Base-by-base conservation (phyloP, 108 stramenopile genomes). In the Fragilaria crotonensis region DNA sequence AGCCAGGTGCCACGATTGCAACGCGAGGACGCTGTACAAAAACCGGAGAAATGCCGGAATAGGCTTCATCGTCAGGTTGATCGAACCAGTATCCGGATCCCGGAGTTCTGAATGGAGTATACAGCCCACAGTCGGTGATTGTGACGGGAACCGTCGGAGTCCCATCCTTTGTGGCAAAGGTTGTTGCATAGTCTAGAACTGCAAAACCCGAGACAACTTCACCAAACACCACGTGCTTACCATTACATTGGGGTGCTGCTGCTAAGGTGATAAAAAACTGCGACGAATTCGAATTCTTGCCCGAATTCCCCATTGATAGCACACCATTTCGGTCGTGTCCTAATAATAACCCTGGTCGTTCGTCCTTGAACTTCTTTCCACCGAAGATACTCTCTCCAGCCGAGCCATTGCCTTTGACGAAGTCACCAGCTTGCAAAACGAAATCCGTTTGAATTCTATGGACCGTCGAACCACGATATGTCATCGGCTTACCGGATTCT, bases 161-260 rank as follows among this genome's bases (percentile, higher is more conserved):
- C 25, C 81, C 79, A 32, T 68, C 50, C 4, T 30, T 20, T 0
- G 64, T 32, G 2, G 62, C 33, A 36, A 47, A 33, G 17, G 33
- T 33, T 59, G 97, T 94, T 18, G 96, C 59, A 25, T 68, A 70
- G 56, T 78, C 52, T 52, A 98, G 52, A 0, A 94, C 83, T 3
- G 79, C 83, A 27, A 79, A 71, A 5, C 97, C 96, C 20, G 72
- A 82, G 4, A 88, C 64, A 5, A 95, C 73, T 56, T 83, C 70
- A 1, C 97, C 97, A 71, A 98, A 98, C n/a, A 98, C 69, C 2
- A 94, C 90, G 63, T 95, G 94, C 69, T 95, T 95, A 21, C 93
- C 95, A 72, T 98, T 92, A 60, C 95, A 94, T 62, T 92, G 85
- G 9, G 91, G 78, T 7, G 82, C 69, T 23, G 51, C 54, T 45